Base-by-base conservation (phyloP, 257 asterid genomes). In the Plantago major region DNA sequence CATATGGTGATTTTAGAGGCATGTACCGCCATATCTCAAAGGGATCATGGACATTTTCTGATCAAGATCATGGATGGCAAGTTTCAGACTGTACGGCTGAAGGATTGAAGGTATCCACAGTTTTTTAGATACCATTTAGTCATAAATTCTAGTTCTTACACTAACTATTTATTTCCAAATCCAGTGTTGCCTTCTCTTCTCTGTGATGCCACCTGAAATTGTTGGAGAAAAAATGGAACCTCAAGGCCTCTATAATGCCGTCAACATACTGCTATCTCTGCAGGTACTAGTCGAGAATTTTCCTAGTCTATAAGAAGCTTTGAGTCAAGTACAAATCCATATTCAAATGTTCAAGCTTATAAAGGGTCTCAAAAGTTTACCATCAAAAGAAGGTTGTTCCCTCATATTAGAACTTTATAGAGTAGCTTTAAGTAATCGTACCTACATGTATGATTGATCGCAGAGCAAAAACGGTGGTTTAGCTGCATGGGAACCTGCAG, bases 61-160 rank as follows among this genome's bases (percentile, higher is more conserved):
- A 90, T 68, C 96, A 88, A 78, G 98, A 90, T 78, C 98, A 90
- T 13, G 98, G 96, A 8, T 90, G 98, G 96, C 96, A 88, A 77
- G 96, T 85, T 26, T 90, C 98, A n/a, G 97, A 90, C 64, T 87
- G 96, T 68, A 90, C 96, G 0, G 96, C 97, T n/a, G 97, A 90
- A 75, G 97, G 82, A 52, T 53, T 90, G 67, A 90, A 85, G 96
- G 97, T 87, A 68, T 33, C 9, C 42, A 26, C 19, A 1, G 18
- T 52, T 47, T 42, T 65, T 44, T 55, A 55, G 22, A 60, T 60
- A 46, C 30, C 3, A 33, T 5, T 33, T 33, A 33, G 7, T 4
- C 0, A 33, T 33, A 33, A 33, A 33, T 33, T 4, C 37, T 33
- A 3, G 40, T 5, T 33, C 40, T 5, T 33, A 33, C 40, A 33